These are phyloP conservation scores for Zygosaccharomyces sapae DNA, from an alignment of 1,139 yeast genomes.

Conservation along the genomic window DNA sequence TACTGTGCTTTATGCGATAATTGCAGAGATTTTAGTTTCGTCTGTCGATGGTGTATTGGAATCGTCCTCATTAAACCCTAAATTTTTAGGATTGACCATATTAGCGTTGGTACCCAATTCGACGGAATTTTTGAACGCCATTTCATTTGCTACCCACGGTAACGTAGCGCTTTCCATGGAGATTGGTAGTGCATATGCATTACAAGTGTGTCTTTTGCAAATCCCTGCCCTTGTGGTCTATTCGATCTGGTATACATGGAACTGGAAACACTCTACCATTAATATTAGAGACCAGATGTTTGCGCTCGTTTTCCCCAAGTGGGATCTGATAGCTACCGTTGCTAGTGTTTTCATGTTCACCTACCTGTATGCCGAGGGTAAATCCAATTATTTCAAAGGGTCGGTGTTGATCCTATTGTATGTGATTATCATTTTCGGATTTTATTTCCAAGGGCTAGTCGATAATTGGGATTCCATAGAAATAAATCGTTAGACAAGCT, in stretches of 20 bases:
- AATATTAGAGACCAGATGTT: constrained; percentile 52
- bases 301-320: constrained; percentile 84
- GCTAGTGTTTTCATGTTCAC: constrained; percentile 86
- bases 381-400: constrained; percentile 93
- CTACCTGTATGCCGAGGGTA: constrained; percentile 94
- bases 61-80: constrained; percentile 70
- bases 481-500: not conserved
- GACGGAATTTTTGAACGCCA: constrained; percentile 94
- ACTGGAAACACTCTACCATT: constrained; percentile 36
- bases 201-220: constrained; percentile 93
- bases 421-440: constrained; percentile 72
- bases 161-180: constrained; percentile 96
- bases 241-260: constrained; percentile 47
- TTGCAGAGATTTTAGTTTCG: constrained; percentile 91
- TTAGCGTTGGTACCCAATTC: constrained; percentile 97
- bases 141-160: constrained; percentile 93
- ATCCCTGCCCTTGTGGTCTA: constrained; percentile 85
- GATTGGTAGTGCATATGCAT: constrained; percentile 94
- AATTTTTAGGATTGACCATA: constrained; percentile 85
- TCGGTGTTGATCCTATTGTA: constrained; percentile 80
- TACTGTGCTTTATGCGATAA: constrained; percentile 80
- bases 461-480: constrained; percentile 18
- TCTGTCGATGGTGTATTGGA: constrained; percentile 86
- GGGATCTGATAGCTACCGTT: constrained; percentile 89
- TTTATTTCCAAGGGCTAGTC: constrained; percentile 57